Conservation (phyloP, 208 protist genomes). For the Naegleria lovaniensis region DNA sequence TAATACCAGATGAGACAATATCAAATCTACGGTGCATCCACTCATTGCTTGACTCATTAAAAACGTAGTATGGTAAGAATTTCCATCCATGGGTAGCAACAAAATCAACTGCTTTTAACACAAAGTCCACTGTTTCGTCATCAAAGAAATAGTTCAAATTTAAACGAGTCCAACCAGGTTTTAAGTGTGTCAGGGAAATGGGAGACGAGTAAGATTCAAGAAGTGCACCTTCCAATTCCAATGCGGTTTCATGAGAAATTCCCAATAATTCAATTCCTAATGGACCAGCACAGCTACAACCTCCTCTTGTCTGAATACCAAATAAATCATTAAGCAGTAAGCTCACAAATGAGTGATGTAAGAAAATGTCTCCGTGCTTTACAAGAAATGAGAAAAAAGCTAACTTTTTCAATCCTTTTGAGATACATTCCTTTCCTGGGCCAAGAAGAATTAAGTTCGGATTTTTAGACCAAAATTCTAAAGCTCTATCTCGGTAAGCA, state of each 20-base stretch:
- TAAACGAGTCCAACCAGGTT: slow-evolving; percentile 51
- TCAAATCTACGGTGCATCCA: background rate
- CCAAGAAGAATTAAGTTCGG: slow-evolving; percentile 18
- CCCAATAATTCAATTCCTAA: background rate
- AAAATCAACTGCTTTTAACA: slow-evolving; percentile 52
- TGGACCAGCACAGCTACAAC: slow-evolving; percentile 58
- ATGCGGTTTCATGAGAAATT: background rate
- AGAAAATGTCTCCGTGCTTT: slow-evolving; percentile 30
- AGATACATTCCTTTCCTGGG: background rate
- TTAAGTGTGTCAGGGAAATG: slow-evolving; percentile 35
- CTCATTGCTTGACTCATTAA: slow-evolving; percentile 29
- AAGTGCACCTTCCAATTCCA: background rate
- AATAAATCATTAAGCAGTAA: slow-evolving; percentile 72
- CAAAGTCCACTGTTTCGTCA: slow-evolving; percentile 41
- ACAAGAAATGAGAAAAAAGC: slow-evolving; percentile 47
- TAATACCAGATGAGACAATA: background rate
- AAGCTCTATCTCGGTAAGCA: background rate
- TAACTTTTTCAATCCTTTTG: slow-evolving; percentile 16
- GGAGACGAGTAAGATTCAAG: slow-evolving; percentile 16
- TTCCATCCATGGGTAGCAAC: slow-evolving; percentile 53
- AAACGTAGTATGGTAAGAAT: slow-evolving; percentile 58
- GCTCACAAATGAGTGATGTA: slow-evolving; percentile 68
- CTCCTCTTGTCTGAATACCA: slow-evolving; percentile 58
- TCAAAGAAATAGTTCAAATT: slow-evolving; percentile 49
- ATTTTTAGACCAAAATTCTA: background rate